Percentiles rank a stretch among this genome's conserved stretches.
Conservation (phyloP, 495 filamentous ascomycete genomes). For the Aspergillus egyptiacus region DNA sequence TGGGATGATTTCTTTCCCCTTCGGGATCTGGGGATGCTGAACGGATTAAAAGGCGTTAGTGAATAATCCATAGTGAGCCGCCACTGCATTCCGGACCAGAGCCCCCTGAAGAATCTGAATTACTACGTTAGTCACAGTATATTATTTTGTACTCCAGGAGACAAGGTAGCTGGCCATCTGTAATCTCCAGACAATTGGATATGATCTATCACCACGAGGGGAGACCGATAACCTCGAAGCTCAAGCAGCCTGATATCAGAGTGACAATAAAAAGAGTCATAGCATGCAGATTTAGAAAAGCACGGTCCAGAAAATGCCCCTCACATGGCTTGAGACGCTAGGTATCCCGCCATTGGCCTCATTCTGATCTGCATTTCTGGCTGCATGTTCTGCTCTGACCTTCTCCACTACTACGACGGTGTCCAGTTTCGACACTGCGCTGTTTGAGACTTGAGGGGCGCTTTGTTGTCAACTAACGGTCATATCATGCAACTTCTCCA, state of each 20-base stretch:
- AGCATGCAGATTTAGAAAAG: conserved; percentile 20
- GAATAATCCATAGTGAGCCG: not conserved
- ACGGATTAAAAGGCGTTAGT: no score
- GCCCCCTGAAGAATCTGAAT: not conserved
- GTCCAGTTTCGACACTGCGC: conserved; percentile 1
- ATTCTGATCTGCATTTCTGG: conserved; percentile 18
- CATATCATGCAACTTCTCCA: not conserved
- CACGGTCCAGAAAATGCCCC: conserved; percentile 21
- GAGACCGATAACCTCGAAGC: not conserved
- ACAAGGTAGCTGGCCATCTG: not conserved
- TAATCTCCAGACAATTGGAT: not conserved
- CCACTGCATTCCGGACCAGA: not conserved
- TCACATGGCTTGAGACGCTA: conserved; percentile 9
- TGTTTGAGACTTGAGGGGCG: conserved; percentile 1
- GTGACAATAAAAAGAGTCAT: conserved; percentile 4
- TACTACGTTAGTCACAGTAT: not conserved
- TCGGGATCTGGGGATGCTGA: conserved; percentile 4
- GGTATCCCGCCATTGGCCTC: conserved; percentile 5
- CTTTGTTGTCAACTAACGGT: not conserved
- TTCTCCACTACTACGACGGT: no score
- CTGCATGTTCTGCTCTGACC: conserved; percentile 14
- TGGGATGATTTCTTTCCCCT: conserved; percentile 8
- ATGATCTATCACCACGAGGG: conserved; percentile 4
- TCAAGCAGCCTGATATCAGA: conserved; percentile 1
- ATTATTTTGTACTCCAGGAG: no score